Evolutionary conservation across 176 grass and related monocot species (phyloP), one percentile per base, ranked within the genome.

Genomic region (Triticum turgidum): DNA sequence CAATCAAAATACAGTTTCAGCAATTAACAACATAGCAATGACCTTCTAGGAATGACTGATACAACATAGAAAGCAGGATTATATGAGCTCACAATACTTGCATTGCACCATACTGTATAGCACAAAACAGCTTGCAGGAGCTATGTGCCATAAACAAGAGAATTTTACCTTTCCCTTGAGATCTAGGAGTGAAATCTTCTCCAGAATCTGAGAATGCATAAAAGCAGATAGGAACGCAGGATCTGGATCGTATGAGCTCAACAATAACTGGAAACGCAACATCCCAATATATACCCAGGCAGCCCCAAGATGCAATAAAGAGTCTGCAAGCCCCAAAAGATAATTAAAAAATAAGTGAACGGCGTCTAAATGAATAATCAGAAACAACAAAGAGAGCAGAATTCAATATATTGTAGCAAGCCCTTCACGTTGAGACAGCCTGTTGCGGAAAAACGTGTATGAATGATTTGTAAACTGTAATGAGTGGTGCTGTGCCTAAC

Each of bases 241-340:
- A 69, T 98, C 96, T 87, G 91, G 88, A 81, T 72, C 84, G 88
- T 94, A 95, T 86, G 91, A 90, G 29, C 86, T 89, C 85, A 92
- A 84, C 86, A 98, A 82, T 84, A 98, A 68, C 82, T 86, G 80
- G 68, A 95, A 98, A 35, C 96, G 89, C 75, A 98, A 85, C 66
- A 85, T 78, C 51, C 96, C 96, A 89, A 98, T 88, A 87, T 89
- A 94, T 30, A 98, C 78, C 96, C 96, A 98, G 14, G 93, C 91
- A 91, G 87, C 88, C 32, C 96, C 96, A 82, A 92, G 88, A 87
- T 98, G 92, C 77, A 90, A 88, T 49, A 95, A 83, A 69, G 80
- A 90, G 80, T 89, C 96, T 98, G 92, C 72, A 89, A 27, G 49
- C 79, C 21, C 68, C 11, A 87, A 61, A 88, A 18, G 21, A 24